Evolutionary conservation across 768 basidiomycete genomes (phyloP).

Genomic region (Amanita rubescens): DNA sequence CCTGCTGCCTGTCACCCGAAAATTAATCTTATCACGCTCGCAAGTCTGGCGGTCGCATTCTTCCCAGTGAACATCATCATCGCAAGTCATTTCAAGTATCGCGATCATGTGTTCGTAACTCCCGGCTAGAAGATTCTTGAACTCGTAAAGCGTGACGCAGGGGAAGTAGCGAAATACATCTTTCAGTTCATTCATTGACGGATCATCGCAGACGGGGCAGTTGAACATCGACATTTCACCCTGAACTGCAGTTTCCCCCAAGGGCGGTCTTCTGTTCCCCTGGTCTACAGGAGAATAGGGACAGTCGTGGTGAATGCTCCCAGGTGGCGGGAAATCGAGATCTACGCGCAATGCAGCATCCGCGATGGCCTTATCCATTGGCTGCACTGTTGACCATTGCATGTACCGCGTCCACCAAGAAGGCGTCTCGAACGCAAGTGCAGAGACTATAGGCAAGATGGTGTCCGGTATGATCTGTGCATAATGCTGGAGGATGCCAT

Average conservation of each 20-base stretch:
- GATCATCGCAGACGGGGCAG: not conserved
- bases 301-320: not conserved
- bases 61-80: not conserved
- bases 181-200: not conserved
- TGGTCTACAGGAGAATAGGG: too few relatives aligned
- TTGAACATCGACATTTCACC: not conserved
- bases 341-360: not conserved
- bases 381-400: not conserved
- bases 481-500: not conserved
- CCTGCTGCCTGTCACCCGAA: not conserved
- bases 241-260: too few relatives aligned
- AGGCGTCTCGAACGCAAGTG: not conserved
- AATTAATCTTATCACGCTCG: not conserved
- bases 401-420: not conserved
- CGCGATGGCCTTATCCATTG: not conserved
- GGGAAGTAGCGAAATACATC: not conserved
- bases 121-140: not conserved
- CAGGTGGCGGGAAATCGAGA: not conserved
- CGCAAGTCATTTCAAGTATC: not conserved
- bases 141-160: not conserved
- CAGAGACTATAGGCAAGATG: not conserved
- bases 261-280: too few relatives aligned
- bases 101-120: not conserved
- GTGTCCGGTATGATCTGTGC: not conserved
- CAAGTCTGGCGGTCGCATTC: not conserved